A percentile compares a stretch with the other conserved stretches of the same genome.
Evolutionary conservation across 2,329 filamentous ascomycete genomes (phyloP).

Genomic region (Colletotrichum cordylinicola): DNA sequence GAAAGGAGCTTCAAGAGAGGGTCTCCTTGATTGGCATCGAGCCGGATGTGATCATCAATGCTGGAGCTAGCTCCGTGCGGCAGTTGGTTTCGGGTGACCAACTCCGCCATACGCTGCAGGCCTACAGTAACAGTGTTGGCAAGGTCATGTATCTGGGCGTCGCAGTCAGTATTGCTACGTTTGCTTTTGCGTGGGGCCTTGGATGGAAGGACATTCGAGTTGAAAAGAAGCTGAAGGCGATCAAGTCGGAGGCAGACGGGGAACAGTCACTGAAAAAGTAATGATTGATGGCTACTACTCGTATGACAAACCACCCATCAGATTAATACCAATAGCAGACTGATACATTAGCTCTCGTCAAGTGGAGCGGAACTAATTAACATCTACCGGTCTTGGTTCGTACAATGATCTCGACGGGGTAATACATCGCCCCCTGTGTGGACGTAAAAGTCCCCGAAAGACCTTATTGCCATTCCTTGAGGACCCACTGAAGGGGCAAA

Average conservation of each 20-base stretch:
- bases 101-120: constrained; percentile 38
- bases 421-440: accelerated
- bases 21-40: background rate
- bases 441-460: background rate
- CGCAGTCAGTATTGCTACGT: constrained; percentile 31
- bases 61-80: constrained; percentile 45
- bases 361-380: background rate
- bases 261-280: background rate
- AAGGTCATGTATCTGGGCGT: constrained; percentile 33
- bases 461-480: accelerated
- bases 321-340: background rate
- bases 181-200: constrained; percentile 45
- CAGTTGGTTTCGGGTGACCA: constrained; percentile 31
- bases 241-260: background rate
- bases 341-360: background rate
- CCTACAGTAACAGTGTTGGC: constrained; percentile 43
- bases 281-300: accelerated
- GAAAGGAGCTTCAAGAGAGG: constrained; percentile 28
- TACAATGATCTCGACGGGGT: background rate
- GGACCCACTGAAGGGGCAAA: accelerated
- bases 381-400: accelerated
- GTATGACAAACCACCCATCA: background rate
- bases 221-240: constrained; percentile 22
- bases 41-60: constrained; percentile 36
- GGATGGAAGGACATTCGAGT: constrained; percentile 52